Evolutionary conservation across 805 yeast species (phyloP).

Genomic region (Monosporozyma aerobia): DNA sequence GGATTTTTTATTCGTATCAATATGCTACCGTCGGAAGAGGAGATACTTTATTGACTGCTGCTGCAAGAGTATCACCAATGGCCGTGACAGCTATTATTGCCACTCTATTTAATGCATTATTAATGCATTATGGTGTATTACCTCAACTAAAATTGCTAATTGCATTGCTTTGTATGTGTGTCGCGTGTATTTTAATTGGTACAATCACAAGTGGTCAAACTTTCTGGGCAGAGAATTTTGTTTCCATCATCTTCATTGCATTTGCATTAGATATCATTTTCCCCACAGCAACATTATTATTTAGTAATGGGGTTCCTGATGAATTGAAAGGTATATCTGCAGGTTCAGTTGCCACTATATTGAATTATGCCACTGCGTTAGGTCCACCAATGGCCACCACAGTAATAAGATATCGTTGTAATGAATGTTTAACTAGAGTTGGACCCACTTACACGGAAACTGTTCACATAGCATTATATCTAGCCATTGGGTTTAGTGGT

Average conservation of each 20-base stretch:
- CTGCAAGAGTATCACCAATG: constrained; percentile 35
- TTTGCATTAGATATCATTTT: constrained; percentile 65
- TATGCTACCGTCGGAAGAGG: constrained; percentile 37
- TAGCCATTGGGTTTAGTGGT: constrained; percentile 5
- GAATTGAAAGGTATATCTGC: constrained; percentile 63
- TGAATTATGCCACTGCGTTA: constrained; percentile 55
- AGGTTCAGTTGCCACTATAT: constrained; percentile 49
- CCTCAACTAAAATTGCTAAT: constrained; percentile 5
- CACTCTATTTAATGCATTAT: constrained; percentile 26
- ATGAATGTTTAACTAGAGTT: not conserved
- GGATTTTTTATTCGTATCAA: constrained; percentile 48
- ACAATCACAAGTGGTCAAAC: constrained; percentile 44
- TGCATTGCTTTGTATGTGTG: not conserved
- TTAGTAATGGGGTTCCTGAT: constrained; percentile 44
- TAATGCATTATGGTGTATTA: constrained; percentile 3
- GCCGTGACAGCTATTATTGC: constrained; percentile 44
- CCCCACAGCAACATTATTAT: constrained; percentile 54
- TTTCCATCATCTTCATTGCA: constrained; percentile 40
- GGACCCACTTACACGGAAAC: constrained; percentile 1
- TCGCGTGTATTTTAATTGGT: constrained; percentile 33
- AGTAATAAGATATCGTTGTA: constrained; percentile 8
- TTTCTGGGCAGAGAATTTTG: constrained; percentile 48
- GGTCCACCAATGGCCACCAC: constrained; percentile 56
- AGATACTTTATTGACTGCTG: constrained; percentile 35
- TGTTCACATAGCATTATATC: constrained; percentile 7